Conservation (phyloP, 176 grass and related monocot genomes). For the Thinopyrum elongatum region DNA sequence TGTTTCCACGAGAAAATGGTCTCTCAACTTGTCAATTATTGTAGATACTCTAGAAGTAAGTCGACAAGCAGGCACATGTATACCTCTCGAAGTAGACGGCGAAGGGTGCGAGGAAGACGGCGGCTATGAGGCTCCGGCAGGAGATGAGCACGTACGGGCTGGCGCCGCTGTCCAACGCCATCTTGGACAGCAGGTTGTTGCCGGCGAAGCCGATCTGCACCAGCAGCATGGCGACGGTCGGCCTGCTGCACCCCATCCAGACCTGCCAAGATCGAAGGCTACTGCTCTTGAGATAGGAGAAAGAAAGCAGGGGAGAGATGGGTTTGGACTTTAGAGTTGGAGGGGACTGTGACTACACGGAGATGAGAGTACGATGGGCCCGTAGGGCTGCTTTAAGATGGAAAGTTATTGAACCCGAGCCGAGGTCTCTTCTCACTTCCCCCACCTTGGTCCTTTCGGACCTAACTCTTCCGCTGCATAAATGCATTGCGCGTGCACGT, state of each 20-base stretch:
- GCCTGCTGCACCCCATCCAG: constrained; percentile 32
- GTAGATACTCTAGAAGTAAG: too few relatives aligned
- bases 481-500: background rate
- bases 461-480: background rate
- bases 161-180: constrained; percentile 79
- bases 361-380: background rate
- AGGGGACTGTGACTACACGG: background rate
- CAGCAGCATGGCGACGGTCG: constrained; percentile 66
- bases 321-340: background rate
- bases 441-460: background rate
- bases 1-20: too few relatives aligned
- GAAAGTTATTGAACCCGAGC: background rate
- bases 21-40: too few relatives aligned
- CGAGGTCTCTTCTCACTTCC: background rate
- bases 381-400: background rate
- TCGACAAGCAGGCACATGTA: background rate
- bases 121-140: constrained; percentile 91
- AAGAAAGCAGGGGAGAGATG: background rate
- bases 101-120: constrained; percentile 56
- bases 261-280: background rate
- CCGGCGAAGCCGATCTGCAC: constrained; percentile 81
- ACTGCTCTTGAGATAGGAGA: background rate
- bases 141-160: constrained; percentile 89
- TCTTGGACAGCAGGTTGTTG: constrained; percentile 75
- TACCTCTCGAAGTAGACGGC: constrained; percentile 72